A percentile compares a stretch with the other conserved stretches of the same genome.
Conservation (phyloP, 768 basidiomycete genomes). For the Trametes sanguinea region DNA sequence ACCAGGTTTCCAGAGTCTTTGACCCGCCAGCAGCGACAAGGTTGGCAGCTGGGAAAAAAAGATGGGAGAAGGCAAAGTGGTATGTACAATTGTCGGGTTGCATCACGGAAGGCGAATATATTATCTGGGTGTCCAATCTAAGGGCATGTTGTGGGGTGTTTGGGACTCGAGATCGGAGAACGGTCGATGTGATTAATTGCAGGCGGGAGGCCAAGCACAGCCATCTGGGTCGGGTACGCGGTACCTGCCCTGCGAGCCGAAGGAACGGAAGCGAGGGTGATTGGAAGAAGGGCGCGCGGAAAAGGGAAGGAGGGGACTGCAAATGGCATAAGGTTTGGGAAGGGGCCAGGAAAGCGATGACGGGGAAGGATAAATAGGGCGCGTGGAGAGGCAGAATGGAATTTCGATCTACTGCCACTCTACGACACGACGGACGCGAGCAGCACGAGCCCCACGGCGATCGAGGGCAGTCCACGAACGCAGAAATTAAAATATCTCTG, state of each 20-base stretch:
- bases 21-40: background rate
- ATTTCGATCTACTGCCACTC: constrained; percentile 23
- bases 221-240: constrained; percentile 21
- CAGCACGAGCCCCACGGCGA: constrained; percentile 13
- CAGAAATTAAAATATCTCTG: constrained; percentile 2
- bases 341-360: constrained; percentile 17
- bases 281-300: constrained; percentile 18
- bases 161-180: constrained; percentile 18
- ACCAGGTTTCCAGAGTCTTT: background rate
- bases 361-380: constrained; percentile 26
- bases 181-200: constrained; percentile 24
- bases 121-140: constrained; percentile 10
- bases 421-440: constrained; percentile 19
- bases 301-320: constrained; percentile 19
- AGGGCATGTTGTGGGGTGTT: constrained; percentile 13
- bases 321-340: constrained; percentile 12
- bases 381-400: constrained; percentile 17
- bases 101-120: background rate
- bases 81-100: background rate
- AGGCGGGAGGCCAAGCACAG: constrained; percentile 20
- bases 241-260: constrained; percentile 19
- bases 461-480: constrained; percentile 6
- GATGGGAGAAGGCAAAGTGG: background rate
- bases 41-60: constrained; percentile 12
- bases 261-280: constrained; percentile 21